Conservation (phyloP, 2,329 filamentous ascomycete genomes). For the Penicillium sp. region DNA sequence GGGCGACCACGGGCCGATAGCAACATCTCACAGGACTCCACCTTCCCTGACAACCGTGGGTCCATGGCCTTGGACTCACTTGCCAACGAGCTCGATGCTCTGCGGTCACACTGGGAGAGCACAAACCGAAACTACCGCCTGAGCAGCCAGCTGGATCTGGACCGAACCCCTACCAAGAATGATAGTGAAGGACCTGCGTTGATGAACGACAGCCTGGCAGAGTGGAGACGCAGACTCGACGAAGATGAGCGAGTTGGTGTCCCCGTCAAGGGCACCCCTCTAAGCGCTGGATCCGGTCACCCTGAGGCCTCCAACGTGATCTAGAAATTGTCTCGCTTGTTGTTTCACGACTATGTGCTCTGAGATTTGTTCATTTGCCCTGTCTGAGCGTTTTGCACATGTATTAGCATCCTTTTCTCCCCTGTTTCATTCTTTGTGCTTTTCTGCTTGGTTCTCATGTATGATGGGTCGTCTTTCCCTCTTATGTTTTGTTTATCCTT, state of each 20-base stretch:
- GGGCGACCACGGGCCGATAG: conserved; percentile 43
- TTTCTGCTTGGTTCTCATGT: conserved; percentile 13
- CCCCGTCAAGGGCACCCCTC: conserved; percentile 28
- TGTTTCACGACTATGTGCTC: conserved; percentile 27
- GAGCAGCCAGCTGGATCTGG: conserved; percentile 87
- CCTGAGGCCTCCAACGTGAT: conserved; percentile 36
- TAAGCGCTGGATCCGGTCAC: conserved; percentile 22
- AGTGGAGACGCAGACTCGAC: conserved; percentile 79
- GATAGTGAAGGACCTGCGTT: conserved; percentile 36
- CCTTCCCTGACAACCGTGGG: conserved; percentile 56
- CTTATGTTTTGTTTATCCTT: background rate
- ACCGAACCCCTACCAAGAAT: conserved; percentile 56
- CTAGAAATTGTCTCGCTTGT: conserved; percentile 21
- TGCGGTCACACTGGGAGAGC: conserved; percentile 90
- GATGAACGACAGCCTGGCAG: conserved; percentile 71
- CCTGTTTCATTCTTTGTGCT: conserved; percentile 7
- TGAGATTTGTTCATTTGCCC: conserved; percentile 26
- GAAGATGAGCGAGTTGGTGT: conserved; percentile 48
- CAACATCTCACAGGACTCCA: conserved; percentile 45
- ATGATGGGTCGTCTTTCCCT: conserved; percentile 15
- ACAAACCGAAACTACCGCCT: conserved; percentile 94
- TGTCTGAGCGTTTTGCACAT: conserved; percentile 22
- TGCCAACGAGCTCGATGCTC: conserved; percentile 85
- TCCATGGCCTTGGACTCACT: conserved; percentile 82
- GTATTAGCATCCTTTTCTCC: conserved; percentile 11